Conservation (phyloP, 202 grass and related monocot genomes). For the Elaeis oleifera region DNA sequence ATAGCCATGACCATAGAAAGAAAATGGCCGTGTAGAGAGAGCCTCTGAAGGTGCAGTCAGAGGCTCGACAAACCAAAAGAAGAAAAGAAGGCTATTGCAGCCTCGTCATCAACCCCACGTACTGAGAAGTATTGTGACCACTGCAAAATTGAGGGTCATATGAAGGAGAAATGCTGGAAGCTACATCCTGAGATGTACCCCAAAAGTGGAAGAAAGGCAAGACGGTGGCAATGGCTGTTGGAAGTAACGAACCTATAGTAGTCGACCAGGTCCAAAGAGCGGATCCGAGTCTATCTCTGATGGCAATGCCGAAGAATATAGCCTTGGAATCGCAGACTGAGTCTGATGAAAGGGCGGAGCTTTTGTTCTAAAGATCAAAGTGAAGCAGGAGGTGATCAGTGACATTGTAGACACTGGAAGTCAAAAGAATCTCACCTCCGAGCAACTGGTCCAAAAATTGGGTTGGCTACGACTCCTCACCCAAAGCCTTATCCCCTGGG, state of each 20-base stretch:
- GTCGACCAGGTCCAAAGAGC: background rate
- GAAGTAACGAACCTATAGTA: background rate
- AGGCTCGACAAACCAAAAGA: background rate
- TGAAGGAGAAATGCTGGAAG: constrained; percentile 13
- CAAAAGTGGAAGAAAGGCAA: constrained; percentile 1
- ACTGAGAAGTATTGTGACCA: constrained; percentile 5
- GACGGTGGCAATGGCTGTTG: background rate
- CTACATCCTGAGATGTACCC: background rate
- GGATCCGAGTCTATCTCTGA: constrained; percentile 6
- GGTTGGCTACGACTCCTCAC: background rate
- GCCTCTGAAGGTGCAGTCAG: background rate
- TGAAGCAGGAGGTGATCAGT: too few relatives aligned
- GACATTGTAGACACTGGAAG: too few relatives aligned
- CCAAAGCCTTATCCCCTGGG: background rate
- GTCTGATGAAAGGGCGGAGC: too few relatives aligned
- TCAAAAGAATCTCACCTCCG: too few relatives aligned
- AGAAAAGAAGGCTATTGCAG: background rate
- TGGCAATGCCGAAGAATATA: constrained; percentile 14
- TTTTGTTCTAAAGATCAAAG: too few relatives aligned
- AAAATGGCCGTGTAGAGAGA: background rate
- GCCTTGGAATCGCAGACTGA: too few relatives aligned
- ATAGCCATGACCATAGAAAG: constrained; percentile 6
- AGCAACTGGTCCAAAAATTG: too few relatives aligned
- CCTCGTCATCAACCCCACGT: background rate
- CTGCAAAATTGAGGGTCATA: constrained; percentile 2